Base-by-base conservation (phyloP, 257 asterid genomes). In the Solanum sejunctum region DNA sequence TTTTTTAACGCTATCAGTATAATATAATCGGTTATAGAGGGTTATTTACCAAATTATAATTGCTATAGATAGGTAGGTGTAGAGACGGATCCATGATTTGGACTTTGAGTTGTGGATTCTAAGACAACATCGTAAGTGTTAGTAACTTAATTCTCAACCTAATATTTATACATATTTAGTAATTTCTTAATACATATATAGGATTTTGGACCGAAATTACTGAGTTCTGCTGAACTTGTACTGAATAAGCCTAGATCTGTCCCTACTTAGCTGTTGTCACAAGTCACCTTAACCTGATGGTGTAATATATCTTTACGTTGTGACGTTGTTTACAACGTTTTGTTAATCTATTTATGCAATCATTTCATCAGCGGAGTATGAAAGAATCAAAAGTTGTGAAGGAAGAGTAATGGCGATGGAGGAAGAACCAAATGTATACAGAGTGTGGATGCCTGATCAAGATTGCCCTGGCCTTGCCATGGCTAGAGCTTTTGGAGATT, bases 381-480 rank as follows among this genome's bases (percentile, higher is more conserved):
- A 90, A 58, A 80, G 98, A 60, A 94, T 95, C 63, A 89, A 17
- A 75, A 88, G 89, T 13, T 52, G 92, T 70, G 88, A 89, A 84
- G 99, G 99, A 36, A 86, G 99, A 87, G 95, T 95, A 3, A 87
- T 92, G 89, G 95, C 99, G 2, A 93, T 94, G 94, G 94, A 91
- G 47, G 92, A 88, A 89, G 99, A 95, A 86, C 98, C 98, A 39
- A 91, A 85, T 66, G 92, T 94, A 79, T 94, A 87, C 80, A 85
- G 98, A 79, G 87, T 95, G 39, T 95, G 99, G 99, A 93, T 95
- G 98, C 98, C 99, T 12, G 89, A 94, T 69, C 92, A 92, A 89
- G 98, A 94, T 79, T 92, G 94, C 88, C 99, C 99, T 1, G 99
- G 99, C 26, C 94, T 95, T 66, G 99, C 98, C 69, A 94, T 95